Evolutionary conservation across 1,284 basidiomycete species (phyloP).

Genomic region (Mrakiaceae sp.): DNA sequence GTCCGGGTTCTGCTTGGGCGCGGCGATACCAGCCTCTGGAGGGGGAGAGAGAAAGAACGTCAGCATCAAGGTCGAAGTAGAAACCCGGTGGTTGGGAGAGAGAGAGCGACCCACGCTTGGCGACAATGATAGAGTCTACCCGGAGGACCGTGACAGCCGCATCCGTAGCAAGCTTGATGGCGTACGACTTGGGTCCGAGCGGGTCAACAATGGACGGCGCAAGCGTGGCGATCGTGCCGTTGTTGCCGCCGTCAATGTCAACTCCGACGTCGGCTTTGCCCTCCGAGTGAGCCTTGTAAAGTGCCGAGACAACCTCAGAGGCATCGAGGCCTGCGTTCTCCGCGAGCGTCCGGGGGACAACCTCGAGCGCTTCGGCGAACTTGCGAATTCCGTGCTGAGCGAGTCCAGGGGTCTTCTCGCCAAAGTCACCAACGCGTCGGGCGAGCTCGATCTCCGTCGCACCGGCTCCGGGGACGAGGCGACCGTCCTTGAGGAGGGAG

Average conservation of each 20-base stretch:
- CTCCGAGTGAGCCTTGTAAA: constrained; percentile 83
- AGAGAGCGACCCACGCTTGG: constrained; percentile 55
- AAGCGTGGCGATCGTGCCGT: constrained; percentile 51
- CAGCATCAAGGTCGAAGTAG: not conserved
- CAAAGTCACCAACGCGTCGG: constrained; percentile 70
- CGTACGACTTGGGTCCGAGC: constrained; percentile 80
- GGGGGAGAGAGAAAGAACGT: not conserved
- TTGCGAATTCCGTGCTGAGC: constrained; percentile 89
- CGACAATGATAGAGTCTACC: constrained; percentile 98
- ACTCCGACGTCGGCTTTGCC: constrained; percentile 50
- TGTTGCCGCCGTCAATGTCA: constrained; percentile 75
- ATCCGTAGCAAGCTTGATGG: constrained; percentile 76
- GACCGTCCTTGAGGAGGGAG: constrained; percentile 75
- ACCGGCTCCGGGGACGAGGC: constrained; percentile 88
- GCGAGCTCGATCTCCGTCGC: constrained; percentile 88
- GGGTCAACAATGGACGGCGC: constrained; percentile 66
- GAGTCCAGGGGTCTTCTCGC: constrained; percentile 77
- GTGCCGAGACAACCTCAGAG: constrained; percentile 75
- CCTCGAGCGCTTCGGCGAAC: constrained; percentile 82
- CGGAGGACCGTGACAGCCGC: constrained; percentile 87
- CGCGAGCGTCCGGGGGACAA: constrained; percentile 83
- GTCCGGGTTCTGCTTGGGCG: constrained; percentile 34
- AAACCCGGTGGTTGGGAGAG: not conserved
- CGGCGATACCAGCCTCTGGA: not conserved
- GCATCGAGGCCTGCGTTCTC: constrained; percentile 94